phyloP scores from a whole-genome alignment of 2,329 filamentous ascomycete species.

The Capronia americana region DNA sequence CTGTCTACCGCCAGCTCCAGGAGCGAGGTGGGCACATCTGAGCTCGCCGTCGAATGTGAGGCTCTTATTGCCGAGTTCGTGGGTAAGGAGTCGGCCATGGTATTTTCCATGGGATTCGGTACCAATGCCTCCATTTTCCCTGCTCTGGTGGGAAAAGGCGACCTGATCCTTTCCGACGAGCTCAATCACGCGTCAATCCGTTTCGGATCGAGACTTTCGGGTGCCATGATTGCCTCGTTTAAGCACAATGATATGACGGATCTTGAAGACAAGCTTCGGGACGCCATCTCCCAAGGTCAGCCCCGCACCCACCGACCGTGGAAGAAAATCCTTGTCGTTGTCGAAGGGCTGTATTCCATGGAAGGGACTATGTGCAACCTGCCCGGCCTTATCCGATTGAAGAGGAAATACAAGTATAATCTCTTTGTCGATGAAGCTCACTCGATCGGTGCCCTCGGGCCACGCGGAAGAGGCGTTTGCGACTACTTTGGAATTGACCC shows the following conservation, averaged over 20 bases:
- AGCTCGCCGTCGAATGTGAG: constrained; percentile 88
- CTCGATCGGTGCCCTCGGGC: constrained; percentile 90
- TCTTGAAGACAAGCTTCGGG: constrained; percentile 83
- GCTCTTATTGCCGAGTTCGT: constrained; percentile 87
- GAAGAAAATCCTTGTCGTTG: constrained; percentile 98
- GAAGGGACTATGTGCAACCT: constrained; percentile 98
- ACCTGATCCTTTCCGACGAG: constrained; percentile 93
- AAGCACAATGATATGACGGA: constrained; percentile 96
- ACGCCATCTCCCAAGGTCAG: constrained; percentile 94
- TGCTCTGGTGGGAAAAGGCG: constrained; percentile 88
- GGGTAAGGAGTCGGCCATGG: constrained; percentile 91
- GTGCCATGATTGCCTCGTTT: constrained; percentile 93
- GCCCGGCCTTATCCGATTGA: constrained; percentile 83
- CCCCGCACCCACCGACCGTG: constrained; percentile 97
- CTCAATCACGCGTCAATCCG: constrained; percentile 98
- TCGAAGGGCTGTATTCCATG: constrained; percentile 99
- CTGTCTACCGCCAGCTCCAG: constrained; percentile 82
- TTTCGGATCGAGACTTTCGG: constrained; percentile 89
- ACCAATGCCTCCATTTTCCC: constrained; percentile 95
- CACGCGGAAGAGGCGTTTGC: constrained; percentile 87
- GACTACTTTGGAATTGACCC: constrained; percentile 96
- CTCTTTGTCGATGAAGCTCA: constrained; percentile 97
- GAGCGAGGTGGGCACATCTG: constrained; percentile 82
- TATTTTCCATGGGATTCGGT: constrained; percentile 99
- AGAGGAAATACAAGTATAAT: constrained; percentile 96